Base-by-base conservation (phyloP, 306 rosid species). In the Pyrus bretschneideri region DNA sequence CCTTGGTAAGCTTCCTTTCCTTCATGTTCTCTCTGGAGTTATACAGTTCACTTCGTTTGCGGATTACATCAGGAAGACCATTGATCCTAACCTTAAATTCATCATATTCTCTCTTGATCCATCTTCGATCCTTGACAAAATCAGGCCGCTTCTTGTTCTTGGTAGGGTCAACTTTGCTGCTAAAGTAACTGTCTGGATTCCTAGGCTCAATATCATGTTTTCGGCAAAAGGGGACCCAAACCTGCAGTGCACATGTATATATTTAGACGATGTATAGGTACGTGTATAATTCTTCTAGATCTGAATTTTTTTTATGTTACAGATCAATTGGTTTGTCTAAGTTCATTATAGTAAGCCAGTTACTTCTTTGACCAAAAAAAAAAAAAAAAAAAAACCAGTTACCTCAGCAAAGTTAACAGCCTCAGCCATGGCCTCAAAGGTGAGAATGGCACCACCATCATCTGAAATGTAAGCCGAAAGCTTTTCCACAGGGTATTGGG, bases 21-120 rank as follows among this genome's bases (percentile, higher is more conserved):
- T 88, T 91, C 67, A 23, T 78, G 71, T 83, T 91, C 81, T 93
- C 97, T 70, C 63, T 88, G 0, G 74, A 46, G 79, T 93, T 89
- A 71, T 90, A 44, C 74, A 52, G 55, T 54, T 89, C 91, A 18
- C 90, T 67, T 64, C 97, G 66, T 63, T 83, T 83, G 1, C 67
- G 72, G 19, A 93, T 87, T 45, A 80, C 86, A 2, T 89, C 96
- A 18, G 94, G 90, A 6, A 93, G 90, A 25, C 91, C 94, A 61
- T 93, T 93, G 87, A 93, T 87, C 83, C 96, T 89, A 2, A 93
- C 97, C 83, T 93, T 93, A 61, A 93, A 93, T 79, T 93, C 97
- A 74, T 93, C 97, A 69, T 93, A 93, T 74, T 93, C 97, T 79
- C 97, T 89, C 84, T 93, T 93, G 71, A 93, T 89, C 97, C 96